These are phyloP conservation scores for Oligophagozyma castellii DNA, from an alignment of 1,139 yeast genomes.

Conservation along the genomic window DNA sequence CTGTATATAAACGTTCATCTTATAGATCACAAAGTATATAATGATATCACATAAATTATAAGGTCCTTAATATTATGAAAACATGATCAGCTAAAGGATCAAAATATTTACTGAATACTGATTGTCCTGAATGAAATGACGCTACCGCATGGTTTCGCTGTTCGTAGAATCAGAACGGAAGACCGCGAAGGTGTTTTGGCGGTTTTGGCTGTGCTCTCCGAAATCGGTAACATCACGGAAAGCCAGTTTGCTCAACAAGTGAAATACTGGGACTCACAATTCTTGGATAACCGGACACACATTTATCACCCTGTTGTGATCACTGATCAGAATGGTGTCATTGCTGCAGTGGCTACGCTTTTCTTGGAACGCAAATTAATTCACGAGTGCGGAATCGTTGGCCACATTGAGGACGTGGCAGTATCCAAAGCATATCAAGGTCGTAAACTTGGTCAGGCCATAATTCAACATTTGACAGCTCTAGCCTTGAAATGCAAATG, in stretches of 20 bases:
- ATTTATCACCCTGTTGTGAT: slow-evolving; percentile 52
- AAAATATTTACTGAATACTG: neutral
- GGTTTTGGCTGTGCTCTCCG: slow-evolving; percentile 43
- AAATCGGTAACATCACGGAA: slow-evolving; percentile 44
- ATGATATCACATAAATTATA: too few relatives aligned
- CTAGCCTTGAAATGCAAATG: slow-evolving; percentile 42
- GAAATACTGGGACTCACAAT: slow-evolving; percentile 34
- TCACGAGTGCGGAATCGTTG: slow-evolving; percentile 74
- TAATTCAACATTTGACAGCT: slow-evolving; percentile 50
- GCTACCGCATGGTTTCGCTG: slow-evolving; percentile 26
- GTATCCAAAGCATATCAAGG: slow-evolving; percentile 72
- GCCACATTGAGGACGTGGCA: slow-evolving; percentile 92
- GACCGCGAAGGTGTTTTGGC: slow-evolving; percentile 40
- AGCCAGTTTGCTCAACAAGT: slow-evolving; percentile 32
- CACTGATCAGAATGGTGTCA: slow-evolving; percentile 27
- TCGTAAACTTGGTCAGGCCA: slow-evolving; percentile 53
- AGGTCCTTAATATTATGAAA: too few relatives aligned
- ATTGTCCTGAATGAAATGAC: slow-evolving; percentile 1
- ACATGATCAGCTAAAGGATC: too few relatives aligned
- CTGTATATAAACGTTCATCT: too few relatives aligned
- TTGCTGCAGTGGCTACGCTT: slow-evolving; percentile 36
- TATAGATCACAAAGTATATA: too few relatives aligned
- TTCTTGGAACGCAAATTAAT: slow-evolving; percentile 51
- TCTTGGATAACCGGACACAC: slow-evolving; percentile 6
- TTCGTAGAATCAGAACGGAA: slow-evolving; percentile 33